phyloP scores from a whole-genome alignment of 805 yeast species.

The Kluyveromyces starmeri region DNA sequence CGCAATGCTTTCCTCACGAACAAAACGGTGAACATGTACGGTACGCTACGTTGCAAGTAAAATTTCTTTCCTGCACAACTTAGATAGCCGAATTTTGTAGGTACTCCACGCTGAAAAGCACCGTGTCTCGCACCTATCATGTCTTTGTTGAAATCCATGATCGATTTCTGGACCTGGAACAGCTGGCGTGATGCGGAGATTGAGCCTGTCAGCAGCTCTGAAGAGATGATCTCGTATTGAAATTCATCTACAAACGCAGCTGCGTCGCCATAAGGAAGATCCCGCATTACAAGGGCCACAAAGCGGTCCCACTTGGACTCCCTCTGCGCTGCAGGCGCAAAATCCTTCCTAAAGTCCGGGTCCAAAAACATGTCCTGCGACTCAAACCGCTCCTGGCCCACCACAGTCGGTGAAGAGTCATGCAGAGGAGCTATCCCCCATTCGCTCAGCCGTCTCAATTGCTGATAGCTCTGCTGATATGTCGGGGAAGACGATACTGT shows the following conservation, averaged over 20 bases:
- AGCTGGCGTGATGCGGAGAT: slow-evolving; percentile 21
- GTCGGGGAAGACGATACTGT: slow-evolving; percentile 3
- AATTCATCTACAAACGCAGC: slow-evolving; percentile 40
- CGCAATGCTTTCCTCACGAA: slow-evolving; percentile 4
- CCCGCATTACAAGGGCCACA: slow-evolving; percentile 9
- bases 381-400: slow-evolving; percentile 12
- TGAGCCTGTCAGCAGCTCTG: slow-evolving; percentile 38
- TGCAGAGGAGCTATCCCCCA: slow-evolving; percentile 12
- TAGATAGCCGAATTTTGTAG: slow-evolving; percentile 19
- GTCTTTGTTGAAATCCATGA: slow-evolving; percentile 13
- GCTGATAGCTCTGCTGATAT: not conserved
- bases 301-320: slow-evolving; percentile 5
- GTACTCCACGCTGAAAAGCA: slow-evolving; percentile 7
- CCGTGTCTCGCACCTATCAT: slow-evolving; percentile 11
- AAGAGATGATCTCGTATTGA: slow-evolving; percentile 40
- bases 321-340: not conserved
- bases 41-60: slow-evolving; percentile 6
- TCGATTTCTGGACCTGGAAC: slow-evolving; percentile 14
- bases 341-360: slow-evolving; percentile 2
- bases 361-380: not conserved
- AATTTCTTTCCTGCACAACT: slow-evolving; percentile 4
- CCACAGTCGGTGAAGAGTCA: slow-evolving; percentile 24
- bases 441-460: slow-evolving; percentile 6
- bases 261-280: slow-evolving; percentile 8
- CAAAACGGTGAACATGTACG: slow-evolving; percentile 7